Conservation (phyloP, 306 rosid species). For the Sophora flavescens region DNA sequence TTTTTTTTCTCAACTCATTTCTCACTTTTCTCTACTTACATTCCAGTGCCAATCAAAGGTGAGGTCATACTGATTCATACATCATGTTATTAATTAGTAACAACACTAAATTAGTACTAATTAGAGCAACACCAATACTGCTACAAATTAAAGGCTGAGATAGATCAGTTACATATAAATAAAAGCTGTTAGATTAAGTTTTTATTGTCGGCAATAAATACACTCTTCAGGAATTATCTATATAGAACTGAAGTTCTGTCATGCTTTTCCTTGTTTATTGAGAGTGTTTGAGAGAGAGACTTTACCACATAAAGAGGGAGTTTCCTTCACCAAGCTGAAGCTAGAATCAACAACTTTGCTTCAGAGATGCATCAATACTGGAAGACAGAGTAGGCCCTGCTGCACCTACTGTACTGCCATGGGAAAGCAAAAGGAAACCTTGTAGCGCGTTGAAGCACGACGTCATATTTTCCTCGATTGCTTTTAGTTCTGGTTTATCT, state of each 20-base stretch:
- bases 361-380: not conserved
- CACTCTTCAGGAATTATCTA: not conserved
- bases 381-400: constrained; percentile 63
- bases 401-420: too few species aligned
- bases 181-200: too few species aligned
- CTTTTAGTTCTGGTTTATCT: too few species aligned
- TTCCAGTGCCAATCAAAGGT: not conserved
- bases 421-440: too few species aligned
- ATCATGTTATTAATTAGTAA: not conserved
- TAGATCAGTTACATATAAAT: not conserved
- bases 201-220: not conserved
- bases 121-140: too few species aligned
- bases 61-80: not conserved
- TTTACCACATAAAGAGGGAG: constrained; percentile 15
- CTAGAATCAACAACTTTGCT: too few species aligned
- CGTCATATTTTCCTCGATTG: too few species aligned
- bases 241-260: not conserved
- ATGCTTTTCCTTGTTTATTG: not conserved
- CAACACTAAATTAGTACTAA: too few species aligned
- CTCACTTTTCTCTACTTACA: not conserved
- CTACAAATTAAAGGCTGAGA: too few species aligned
- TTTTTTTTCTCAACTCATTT: not conserved
- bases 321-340: too few species aligned
- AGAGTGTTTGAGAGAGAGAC: not conserved
- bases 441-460: too few species aligned